Evolutionary conservation across 2,329 filamentous ascomycete species (phyloP).

Genomic region (Thelonectria olida): DNA sequence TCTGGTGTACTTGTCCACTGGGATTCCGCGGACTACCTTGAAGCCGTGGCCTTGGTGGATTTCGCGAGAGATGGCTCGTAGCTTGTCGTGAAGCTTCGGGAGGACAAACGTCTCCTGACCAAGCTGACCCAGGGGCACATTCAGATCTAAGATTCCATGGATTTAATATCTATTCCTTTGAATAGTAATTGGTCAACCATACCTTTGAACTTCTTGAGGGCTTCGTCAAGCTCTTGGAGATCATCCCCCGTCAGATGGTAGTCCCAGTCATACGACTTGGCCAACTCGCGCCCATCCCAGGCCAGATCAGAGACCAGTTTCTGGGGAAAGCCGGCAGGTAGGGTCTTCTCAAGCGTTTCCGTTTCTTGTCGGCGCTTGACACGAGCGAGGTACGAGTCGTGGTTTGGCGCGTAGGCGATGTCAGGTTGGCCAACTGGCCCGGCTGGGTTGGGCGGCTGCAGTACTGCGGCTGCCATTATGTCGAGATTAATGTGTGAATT

Average conservation of each 20-base stretch:
- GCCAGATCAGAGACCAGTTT: conserved; percentile 60
- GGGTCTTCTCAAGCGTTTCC: conserved; percentile 48
- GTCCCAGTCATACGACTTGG: conserved; percentile 60
- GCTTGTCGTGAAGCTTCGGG: conserved; percentile 41
- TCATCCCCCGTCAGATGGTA: conserved; percentile 58
- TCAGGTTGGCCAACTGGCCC: conserved; percentile 62
- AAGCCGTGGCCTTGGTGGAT: conserved; percentile 67
- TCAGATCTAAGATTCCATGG: conserved; percentile 40
- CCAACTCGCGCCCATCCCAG: conserved; percentile 64
- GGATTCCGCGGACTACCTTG: conserved; percentile 66
- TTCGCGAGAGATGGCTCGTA: conserved; percentile 61
- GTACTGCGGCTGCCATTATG: conserved; percentile 17
- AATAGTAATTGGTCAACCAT: neutral
- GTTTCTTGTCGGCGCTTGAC: conserved; percentile 53
- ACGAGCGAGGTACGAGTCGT: conserved; percentile 62
- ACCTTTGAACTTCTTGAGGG: conserved; percentile 55
- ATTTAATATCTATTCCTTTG: neutral
- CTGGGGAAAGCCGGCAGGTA: conserved; percentile 61
- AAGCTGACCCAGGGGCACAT: conserved; percentile 48
- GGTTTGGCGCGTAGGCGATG: conserved; percentile 65
- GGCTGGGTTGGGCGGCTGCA: conserved; percentile 14
- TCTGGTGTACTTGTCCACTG: conserved; percentile 58
- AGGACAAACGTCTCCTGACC: conserved; percentile 31
- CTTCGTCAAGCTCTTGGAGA: conserved; percentile 58
- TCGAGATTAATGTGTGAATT: neutral